Evolutionary conservation across 2,329 filamentous ascomycete species (phyloP).

Genomic region (Pseudocercospora vitis): DNA sequence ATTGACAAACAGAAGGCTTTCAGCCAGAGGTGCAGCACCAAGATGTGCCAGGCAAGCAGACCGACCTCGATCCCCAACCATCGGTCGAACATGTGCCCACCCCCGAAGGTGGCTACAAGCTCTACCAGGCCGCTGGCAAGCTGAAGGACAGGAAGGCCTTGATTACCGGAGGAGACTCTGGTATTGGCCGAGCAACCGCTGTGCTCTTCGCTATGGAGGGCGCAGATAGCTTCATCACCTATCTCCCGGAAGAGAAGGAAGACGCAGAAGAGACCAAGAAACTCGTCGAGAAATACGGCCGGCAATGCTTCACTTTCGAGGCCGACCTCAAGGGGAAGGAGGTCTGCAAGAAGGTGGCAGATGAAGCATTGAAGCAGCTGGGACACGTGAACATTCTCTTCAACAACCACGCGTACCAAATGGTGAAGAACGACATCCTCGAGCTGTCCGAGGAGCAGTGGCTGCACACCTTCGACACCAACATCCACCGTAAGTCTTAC

Average conservation of each 20-base stretch:
- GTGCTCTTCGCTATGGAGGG: constrained; percentile 81
- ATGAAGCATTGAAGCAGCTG: constrained; percentile 65
- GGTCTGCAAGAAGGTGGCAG: constrained; percentile 69
- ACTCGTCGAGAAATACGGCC: constrained; percentile 65
- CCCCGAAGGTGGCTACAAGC: constrained; percentile 64
- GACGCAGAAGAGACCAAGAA: constrained; percentile 75
- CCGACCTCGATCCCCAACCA: constrained; percentile 59
- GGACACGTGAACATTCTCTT: constrained; percentile 72
- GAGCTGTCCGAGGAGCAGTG: constrained; percentile 78
- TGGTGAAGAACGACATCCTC: constrained; percentile 69
- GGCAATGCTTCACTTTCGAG: constrained; percentile 63
- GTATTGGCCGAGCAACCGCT: constrained; percentile 74
- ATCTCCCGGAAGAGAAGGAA: constrained; percentile 71
- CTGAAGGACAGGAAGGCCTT: constrained; percentile 72
- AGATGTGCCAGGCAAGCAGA: constrained; percentile 54
- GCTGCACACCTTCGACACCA: constrained; percentile 75
- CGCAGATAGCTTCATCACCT: constrained; percentile 69
- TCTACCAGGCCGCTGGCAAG: constrained; percentile 74
- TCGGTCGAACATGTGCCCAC: constrained; percentile 66
- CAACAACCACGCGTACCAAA: constrained; percentile 72
- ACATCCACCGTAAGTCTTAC: constrained; percentile 61
- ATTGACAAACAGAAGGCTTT: constrained; percentile 11
- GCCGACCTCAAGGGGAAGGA: constrained; percentile 65
- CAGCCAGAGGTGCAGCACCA: constrained; percentile 49
- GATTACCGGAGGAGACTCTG: constrained; percentile 78